Evolutionary conservation across 2,329 filamentous ascomycete species (phyloP).

Genomic region (Elsinoe fawcettii): DNA sequence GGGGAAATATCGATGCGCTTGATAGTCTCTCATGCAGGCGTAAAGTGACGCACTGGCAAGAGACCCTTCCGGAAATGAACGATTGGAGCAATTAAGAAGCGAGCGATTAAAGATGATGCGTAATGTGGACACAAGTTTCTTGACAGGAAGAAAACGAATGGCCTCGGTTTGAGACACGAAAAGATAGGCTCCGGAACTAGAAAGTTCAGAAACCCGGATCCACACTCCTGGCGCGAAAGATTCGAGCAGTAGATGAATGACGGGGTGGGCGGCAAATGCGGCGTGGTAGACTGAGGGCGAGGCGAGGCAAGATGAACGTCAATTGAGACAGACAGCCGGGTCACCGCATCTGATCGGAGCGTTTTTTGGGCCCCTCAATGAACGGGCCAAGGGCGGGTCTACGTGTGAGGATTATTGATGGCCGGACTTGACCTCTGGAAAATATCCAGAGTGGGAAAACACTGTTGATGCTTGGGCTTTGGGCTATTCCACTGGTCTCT

Average conservation of each 20-base stretch:
- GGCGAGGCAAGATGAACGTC: background rate
- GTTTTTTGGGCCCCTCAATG: conserved; percentile 6
- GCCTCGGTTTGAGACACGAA: conserved; percentile 2
- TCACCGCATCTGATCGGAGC: conserved; percentile 2
- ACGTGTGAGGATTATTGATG: background rate
- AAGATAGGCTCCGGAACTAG: background rate
- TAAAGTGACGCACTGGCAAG: conserved; percentile 7
- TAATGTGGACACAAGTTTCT: background rate
- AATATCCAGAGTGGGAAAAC: background rate
- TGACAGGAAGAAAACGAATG: background rate
- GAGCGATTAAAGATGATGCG: background rate
- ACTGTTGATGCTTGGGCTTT: background rate
- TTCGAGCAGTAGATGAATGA: background rate
- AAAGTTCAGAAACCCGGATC: conserved; percentile 9
- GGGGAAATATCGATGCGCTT: conserved; percentile 10
- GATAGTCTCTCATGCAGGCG: conserved; percentile 2
- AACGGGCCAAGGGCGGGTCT: conserved; percentile 11
- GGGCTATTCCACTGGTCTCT: background rate
- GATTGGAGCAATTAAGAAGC: conserved; percentile 1
- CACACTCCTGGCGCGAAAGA: conserved; percentile 2
- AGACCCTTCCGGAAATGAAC: conserved; percentile 9
- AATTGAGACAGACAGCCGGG: conserved; percentile 9
- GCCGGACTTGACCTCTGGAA: background rate
- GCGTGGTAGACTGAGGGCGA: background rate
- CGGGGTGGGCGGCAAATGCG: background rate